Evolutionary conservation across 139 green algal species (phyloP).

Genomic region (Micractinium conductrix): DNA sequence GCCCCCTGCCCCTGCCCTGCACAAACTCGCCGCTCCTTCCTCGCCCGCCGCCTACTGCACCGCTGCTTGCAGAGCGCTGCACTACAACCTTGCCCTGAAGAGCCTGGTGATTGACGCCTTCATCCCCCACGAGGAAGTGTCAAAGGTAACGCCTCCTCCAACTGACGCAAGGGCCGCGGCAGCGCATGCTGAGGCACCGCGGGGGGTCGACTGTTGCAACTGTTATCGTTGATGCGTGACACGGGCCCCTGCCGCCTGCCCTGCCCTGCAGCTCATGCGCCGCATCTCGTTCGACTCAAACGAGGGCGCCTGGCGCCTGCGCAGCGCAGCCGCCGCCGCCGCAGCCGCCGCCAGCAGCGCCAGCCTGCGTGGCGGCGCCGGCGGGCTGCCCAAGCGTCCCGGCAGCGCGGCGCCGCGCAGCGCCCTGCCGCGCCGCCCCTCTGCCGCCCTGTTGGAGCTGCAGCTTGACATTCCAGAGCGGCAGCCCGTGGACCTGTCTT

Average conservation of each 20-base stretch:
- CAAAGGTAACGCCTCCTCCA: conserved; percentile 76
- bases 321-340: background rate
- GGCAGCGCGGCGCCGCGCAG: background rate
- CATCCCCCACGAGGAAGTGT: conserved; percentile 74
- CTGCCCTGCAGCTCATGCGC: background rate
- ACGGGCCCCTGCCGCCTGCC: background rate
- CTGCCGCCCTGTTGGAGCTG: background rate
- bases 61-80: conserved; percentile 64
- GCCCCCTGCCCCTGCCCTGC: background rate
- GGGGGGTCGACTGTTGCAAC: background rate
- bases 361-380: background rate
- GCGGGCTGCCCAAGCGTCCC: background rate
- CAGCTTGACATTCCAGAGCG: conserved; percentile 9
- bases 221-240: background rate
- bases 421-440: background rate
- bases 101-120: conserved; percentile 84
- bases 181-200: too few relatives aligned
- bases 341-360: background rate
- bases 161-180: too few relatives aligned
- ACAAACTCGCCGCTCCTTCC: background rate
- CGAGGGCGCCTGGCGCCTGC: background rate
- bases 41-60: background rate
- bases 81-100: conserved; percentile 83
- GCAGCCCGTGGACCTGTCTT: background rate
- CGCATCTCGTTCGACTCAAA: background rate